A percentile compares a stretch with the other conserved stretches of the same genome.
phyloP scores from a whole-genome alignment of 2,329 filamentous ascomycete genomes.

The Tolypocladium endophyticum region DNA sequence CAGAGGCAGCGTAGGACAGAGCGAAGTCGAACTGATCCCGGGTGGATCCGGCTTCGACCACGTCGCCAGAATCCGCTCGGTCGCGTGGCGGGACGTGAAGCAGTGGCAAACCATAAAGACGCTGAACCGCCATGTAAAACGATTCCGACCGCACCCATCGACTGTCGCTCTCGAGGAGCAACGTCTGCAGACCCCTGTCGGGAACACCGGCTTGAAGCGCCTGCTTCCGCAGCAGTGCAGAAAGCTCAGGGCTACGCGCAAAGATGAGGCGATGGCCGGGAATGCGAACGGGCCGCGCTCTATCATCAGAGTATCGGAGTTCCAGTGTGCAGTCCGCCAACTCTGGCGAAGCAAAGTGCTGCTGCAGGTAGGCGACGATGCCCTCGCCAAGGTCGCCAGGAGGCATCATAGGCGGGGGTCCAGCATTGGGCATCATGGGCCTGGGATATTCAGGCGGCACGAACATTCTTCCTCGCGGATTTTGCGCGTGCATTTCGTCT shows the following conservation, averaged over 20 bases:
- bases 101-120: slow-evolving; percentile 45
- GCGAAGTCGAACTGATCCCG: slow-evolving; percentile 40
- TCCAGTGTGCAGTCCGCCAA: slow-evolving; percentile 35
- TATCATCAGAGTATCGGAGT: slow-evolving; percentile 30
- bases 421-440: slow-evolving; percentile 20
- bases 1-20: slow-evolving; percentile 56
- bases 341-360: slow-evolving; percentile 20
- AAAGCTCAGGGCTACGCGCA: slow-evolving; percentile 33
- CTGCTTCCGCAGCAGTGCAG: slow-evolving; percentile 14
- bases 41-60: slow-evolving; percentile 26
- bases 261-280: slow-evolving; percentile 46
- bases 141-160: slow-evolving; percentile 43
- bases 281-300: slow-evolving; percentile 29
- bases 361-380: slow-evolving; percentile 27
- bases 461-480: slow-evolving; percentile 18
- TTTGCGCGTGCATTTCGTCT: slow-evolving; percentile 19
- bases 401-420: slow-evolving; percentile 15
- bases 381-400: slow-evolving; percentile 23
- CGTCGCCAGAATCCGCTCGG: slow-evolving; percentile 15
- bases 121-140: slow-evolving; percentile 46
- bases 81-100: slow-evolving; percentile 23
- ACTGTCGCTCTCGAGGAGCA: slow-evolving; percentile 37
- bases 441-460: slow-evolving; percentile 17
- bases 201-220: slow-evolving; percentile 17
- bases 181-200: slow-evolving; percentile 13